Evolutionary conservation across 305 asterid species (phyloP).

Genomic region (Plantago rigida): DNA sequence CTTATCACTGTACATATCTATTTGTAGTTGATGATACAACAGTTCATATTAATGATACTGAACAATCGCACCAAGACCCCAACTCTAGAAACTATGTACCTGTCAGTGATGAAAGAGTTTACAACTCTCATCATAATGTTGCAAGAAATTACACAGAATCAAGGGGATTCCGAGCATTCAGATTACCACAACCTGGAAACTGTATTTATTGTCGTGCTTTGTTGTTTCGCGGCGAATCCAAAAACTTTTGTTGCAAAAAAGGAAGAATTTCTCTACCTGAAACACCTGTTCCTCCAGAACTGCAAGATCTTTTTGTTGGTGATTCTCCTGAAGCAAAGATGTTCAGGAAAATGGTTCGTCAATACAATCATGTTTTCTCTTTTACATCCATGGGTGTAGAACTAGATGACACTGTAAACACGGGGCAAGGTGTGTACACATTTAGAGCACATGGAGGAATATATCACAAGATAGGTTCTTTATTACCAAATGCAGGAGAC

Average conservation of each 20-base stretch:
- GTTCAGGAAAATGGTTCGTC: neutral
- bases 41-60: neutral
- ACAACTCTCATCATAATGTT: neutral
- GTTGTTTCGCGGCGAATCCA: neutral
- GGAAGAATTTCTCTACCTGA: neutral
- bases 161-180: neutral
- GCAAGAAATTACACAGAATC: neutral
- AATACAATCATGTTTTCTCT: neutral
- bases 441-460: too few relatives aligned
- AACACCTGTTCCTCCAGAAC: neutral
- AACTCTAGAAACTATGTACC: neutral
- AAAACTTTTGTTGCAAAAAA: neutral
- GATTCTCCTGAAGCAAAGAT: neutral
- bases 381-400: neutral
- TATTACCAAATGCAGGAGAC: too few relatives aligned
- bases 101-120: neutral
- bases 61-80: neutral
- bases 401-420: neutral
- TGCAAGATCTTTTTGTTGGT: neutral
- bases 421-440: neutral
- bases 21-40: neutral
- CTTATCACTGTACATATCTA: neutral
- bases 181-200: neutral
- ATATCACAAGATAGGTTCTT: too few relatives aligned
- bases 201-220: neutral